A percentile compares a stretch with the other conserved stretches of the same genome.
These are phyloP conservation scores for Davidsoniella australis DNA, from an alignment of 2,329 filamentous ascomycete species.

Conservation along the genomic window DNA sequence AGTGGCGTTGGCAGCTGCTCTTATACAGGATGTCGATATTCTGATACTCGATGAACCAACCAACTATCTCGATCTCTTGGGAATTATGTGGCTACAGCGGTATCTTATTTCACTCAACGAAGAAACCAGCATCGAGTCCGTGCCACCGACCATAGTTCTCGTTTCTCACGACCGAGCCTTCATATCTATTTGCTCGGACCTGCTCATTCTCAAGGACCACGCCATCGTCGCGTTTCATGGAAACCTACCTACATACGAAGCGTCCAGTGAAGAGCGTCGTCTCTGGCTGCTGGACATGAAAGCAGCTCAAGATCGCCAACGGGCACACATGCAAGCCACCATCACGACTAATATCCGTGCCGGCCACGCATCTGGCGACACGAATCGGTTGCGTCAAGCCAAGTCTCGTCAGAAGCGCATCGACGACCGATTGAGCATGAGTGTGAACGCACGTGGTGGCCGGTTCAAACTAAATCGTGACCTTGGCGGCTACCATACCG, in stretches of 20 bases:
- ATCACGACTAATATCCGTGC: slow-evolving; percentile 27
- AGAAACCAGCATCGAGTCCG: slow-evolving; percentile 21
- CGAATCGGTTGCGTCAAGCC: slow-evolving; percentile 73
- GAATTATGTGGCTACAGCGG: slow-evolving; percentile 69
- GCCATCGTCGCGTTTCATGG: slow-evolving; percentile 58
- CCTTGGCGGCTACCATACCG: slow-evolving; percentile 42
- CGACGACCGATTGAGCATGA: slow-evolving; percentile 62
- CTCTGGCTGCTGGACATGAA: slow-evolving; percentile 57
- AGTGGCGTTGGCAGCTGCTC: slow-evolving; percentile 43
- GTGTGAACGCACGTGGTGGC: slow-evolving; percentile 53
- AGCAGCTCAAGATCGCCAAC: slow-evolving; percentile 31
- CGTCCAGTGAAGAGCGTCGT: slow-evolving; percentile 48
- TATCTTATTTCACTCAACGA: slow-evolving; percentile 43
- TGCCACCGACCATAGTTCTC: slow-evolving; percentile 48
- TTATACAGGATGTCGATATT: slow-evolving; percentile 60
- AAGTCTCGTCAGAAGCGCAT: slow-evolving; percentile 73
- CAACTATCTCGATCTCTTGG: slow-evolving; percentile 48
- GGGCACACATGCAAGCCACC: no score
- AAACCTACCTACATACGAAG: slow-evolving; percentile 55
- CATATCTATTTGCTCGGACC: slow-evolving; percentile 57
- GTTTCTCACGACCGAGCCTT: slow-evolving; percentile 80
- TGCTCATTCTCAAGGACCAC: slow-evolving; percentile 59
- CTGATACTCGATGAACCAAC: slow-evolving; percentile 42
- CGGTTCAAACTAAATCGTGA: slow-evolving; percentile 72
- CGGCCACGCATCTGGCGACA: slow-evolving; percentile 61